Evolutionary conservation across 1,284 basidiomycete genomes (phyloP).

Genomic region (Sporisorium iseilematis-ciliati): DNA sequence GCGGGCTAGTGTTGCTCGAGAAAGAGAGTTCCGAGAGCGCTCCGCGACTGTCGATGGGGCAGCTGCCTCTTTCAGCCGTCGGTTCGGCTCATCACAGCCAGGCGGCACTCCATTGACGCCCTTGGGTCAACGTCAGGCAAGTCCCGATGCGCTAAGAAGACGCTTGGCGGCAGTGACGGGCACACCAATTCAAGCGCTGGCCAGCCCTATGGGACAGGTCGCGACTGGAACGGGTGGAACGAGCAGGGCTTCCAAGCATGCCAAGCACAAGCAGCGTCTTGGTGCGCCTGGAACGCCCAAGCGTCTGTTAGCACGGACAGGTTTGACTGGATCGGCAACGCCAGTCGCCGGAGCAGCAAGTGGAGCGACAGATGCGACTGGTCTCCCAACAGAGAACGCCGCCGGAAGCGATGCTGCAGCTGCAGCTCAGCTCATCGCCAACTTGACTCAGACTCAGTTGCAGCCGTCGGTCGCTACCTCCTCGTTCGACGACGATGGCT

Average conservation of each 20-base stretch:
- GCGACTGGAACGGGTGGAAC: constrained; percentile 9
- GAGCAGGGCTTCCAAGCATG: constrained; percentile 31
- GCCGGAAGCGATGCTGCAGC: constrained; percentile 15
- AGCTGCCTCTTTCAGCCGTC: constrained; percentile 5
- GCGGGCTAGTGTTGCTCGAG: constrained; percentile 20
- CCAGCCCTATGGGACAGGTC: constrained; percentile 31
- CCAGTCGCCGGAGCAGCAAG: constrained; percentile 7
- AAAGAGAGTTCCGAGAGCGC: constrained; percentile 29
- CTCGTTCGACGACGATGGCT: constrained; percentile 55
- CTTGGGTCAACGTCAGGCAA: constrained; percentile 30
- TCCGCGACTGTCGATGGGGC: constrained; percentile 32
- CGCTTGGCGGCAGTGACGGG: constrained; percentile 44
- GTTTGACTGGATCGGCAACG: constrained; percentile 26
- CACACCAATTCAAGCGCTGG: constrained; percentile 32
- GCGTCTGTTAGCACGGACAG: constrained; percentile 25
- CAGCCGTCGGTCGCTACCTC: constrained; percentile 23
- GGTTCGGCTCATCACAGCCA: constrained; percentile 43
- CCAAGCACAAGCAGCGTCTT: constrained; percentile 44
- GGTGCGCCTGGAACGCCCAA: constrained; percentile 47
- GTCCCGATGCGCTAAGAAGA: constrained; percentile 44
- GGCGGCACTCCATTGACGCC: constrained; percentile 44
- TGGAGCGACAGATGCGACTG: constrained; percentile 6
- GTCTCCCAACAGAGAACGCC: not conserved
- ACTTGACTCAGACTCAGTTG: constrained; percentile 26
- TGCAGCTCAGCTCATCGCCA: constrained; percentile 36